These are phyloP conservation scores for Starmerella potacharoeniae DNA, from an alignment of 805 yeast genomes.

Conservation along the genomic window DNA sequence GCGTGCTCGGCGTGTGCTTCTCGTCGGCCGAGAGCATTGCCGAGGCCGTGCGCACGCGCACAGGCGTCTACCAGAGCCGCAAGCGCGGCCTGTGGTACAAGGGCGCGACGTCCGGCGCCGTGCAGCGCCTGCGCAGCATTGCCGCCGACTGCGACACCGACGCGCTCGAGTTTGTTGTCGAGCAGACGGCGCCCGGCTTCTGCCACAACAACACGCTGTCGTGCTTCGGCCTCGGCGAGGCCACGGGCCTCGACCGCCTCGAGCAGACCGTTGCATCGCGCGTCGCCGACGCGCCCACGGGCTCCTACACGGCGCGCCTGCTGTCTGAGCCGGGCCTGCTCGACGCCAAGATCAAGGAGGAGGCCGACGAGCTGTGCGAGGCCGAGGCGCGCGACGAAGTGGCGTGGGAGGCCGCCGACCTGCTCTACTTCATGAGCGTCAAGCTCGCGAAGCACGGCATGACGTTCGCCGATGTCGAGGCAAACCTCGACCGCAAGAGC, in stretches of 20 bases:
- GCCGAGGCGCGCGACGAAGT: conserved; percentile 59
- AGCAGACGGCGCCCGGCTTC: conserved; percentile 78
- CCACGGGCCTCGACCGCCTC: conserved; percentile 54
- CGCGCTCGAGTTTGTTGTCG: conserved; percentile 75
- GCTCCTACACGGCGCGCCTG: conserved; percentile 86
- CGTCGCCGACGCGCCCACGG: conserved; percentile 62
- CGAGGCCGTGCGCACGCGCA: conserved; percentile 66
- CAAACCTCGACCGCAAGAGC: conserved; percentile 70
- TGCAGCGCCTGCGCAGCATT: conserved; percentile 59
- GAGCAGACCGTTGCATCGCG: conserved; percentile 59
- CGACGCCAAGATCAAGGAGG: conserved; percentile 80
- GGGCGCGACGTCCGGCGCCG: conserved; percentile 94
- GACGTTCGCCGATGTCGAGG: conserved; percentile 66
- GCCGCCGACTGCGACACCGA: conserved; percentile 88
- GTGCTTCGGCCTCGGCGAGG: conserved; percentile 55
- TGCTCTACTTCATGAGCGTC: conserved; percentile 54
- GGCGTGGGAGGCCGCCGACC: conserved; percentile 97
- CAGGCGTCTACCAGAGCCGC: conserved; percentile 92
- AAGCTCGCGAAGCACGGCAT: conserved; percentile 70
- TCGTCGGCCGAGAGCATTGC: conserved; percentile 72
- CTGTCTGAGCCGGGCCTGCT: conserved; percentile 67
- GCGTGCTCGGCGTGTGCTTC: conserved; percentile 80
- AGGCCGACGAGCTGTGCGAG: conserved; percentile 88
- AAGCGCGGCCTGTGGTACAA: conserved; percentile 87
- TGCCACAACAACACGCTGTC: conserved; percentile 77